Conservation (phyloP, 176 grass and related monocot species). For the Chrysopogon serrulatus region DNA sequence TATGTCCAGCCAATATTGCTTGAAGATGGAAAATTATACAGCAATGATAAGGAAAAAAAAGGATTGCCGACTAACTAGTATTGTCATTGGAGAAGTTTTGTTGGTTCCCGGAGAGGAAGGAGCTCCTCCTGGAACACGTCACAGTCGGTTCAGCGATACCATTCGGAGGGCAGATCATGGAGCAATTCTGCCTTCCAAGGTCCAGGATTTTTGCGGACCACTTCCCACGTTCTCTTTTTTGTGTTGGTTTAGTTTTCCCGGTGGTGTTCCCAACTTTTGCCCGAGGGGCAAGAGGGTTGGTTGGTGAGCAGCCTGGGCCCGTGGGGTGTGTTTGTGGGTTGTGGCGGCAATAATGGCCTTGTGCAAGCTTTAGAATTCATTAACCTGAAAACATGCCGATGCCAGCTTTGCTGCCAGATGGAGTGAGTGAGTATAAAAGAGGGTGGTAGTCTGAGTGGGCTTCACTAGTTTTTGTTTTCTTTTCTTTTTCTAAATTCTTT, state of each 20-base stretch:
- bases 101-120: slow-evolving; percentile 33
- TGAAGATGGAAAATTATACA: slow-evolving; percentile 7
- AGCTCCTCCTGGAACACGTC: slow-evolving; percentile 23
- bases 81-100: slow-evolving; percentile 32
- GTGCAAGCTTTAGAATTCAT: slow-evolving; percentile 26
- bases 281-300: slow-evolving; percentile 25
- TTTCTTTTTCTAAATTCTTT: not conserved
- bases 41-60: not conserved
- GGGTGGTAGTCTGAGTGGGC: not conserved
- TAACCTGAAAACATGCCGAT: slow-evolving; percentile 11
- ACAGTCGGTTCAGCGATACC: slow-evolving; percentile 6
- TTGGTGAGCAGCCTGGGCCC: slow-evolving; percentile 32
- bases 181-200: slow-evolving; percentile 60
- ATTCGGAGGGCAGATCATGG: slow-evolving; percentile 45
- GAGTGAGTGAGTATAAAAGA: slow-evolving; percentile 20
- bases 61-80: slow-evolving; percentile 20
- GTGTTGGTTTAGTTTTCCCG: slow-evolving; percentile 28
- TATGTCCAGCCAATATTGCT: not conserved
- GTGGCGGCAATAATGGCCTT: slow-evolving; percentile 44
- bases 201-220: slow-evolving; percentile 50
- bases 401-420: slow-evolving; percentile 50
- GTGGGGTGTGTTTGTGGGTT: slow-evolving; percentile 47
- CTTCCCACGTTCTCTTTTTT: slow-evolving; percentile 20
- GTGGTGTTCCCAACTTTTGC: slow-evolving; percentile 28
- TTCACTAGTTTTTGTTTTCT: slow-evolving; percentile 7